Percentiles rank a stretch among this genome's conserved stretches.
Evolutionary conservation across 306 rosid species (phyloP).

Genomic region (Quercus glauca): DNA sequence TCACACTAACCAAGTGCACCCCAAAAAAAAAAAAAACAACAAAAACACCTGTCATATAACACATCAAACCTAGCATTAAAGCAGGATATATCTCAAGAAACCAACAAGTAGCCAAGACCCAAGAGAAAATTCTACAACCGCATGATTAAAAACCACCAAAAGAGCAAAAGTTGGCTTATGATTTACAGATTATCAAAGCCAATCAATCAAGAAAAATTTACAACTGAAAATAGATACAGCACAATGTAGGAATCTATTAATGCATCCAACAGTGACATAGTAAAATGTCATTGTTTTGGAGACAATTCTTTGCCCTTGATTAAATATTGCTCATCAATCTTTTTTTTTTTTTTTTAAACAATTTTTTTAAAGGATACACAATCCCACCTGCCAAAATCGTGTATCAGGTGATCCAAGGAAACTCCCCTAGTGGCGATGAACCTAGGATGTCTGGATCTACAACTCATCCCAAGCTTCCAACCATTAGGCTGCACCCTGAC

Average conservation of each 20-base stretch:
- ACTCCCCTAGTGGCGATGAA: too few species aligned
- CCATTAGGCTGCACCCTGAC: too few species aligned
- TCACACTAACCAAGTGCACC: too few species aligned
- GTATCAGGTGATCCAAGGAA: too few species aligned
- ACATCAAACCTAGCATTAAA: background rate
- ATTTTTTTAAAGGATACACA: too few species aligned
- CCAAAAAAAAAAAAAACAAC: too few species aligned
- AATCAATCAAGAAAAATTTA: background rate
- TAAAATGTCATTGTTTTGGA: background rate
- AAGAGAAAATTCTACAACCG: background rate
- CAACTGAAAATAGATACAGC: background rate
- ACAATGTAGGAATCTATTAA: background rate
- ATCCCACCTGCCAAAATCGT: too few species aligned
- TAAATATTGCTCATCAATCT: constrained; percentile 41
- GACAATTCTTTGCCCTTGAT: background rate
- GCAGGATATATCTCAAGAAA: background rate
- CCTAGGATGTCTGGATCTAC: too few species aligned
- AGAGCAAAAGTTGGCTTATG: background rate
- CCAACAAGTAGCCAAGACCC: background rate
- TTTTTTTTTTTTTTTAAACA: background rate
- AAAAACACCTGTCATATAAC: too few species aligned
- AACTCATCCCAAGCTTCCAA: too few species aligned
- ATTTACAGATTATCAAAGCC: background rate
- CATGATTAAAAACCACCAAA: background rate
- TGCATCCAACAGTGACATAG: background rate